phyloP scores from a whole-genome alignment of 495 filamentous ascomycete species.

The Penicillium desertorum region DNA sequence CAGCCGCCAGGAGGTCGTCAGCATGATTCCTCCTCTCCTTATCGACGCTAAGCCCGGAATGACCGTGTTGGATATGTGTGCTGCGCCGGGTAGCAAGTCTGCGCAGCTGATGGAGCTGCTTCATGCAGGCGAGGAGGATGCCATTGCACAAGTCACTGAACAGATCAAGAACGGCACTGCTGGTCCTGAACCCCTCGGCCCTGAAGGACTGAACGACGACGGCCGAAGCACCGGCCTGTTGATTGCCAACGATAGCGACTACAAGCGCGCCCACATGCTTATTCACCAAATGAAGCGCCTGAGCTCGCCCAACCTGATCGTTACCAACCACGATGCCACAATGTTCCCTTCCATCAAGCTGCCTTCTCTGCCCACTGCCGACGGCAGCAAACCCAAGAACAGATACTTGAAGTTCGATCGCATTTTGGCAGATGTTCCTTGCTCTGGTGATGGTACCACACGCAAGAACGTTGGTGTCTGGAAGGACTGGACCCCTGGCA shows the following conservation, averaged over 20 bases:
- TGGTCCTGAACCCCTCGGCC: slow-evolving; percentile 47
- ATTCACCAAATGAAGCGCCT: slow-evolving; percentile 96
- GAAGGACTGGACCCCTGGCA: slow-evolving; percentile 88
- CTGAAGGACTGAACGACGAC: slow-evolving; percentile 65
- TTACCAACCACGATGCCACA: slow-evolving; percentile 97
- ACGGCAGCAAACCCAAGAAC: slow-evolving; percentile 54
- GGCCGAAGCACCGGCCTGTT: slow-evolving; percentile 87
- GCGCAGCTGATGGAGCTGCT: slow-evolving; percentile 94
- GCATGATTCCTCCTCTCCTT: slow-evolving; percentile 96
- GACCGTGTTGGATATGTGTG: slow-evolving; percentile 91
- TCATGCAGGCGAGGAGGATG: slow-evolving; percentile 83
- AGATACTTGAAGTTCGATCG: slow-evolving; percentile 94
- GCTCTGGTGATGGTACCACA: slow-evolving; percentile 89
- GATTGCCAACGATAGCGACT: slow-evolving; percentile 93
- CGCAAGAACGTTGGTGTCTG: slow-evolving; percentile 91
- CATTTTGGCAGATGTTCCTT: slow-evolving; percentile 94
- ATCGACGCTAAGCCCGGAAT: slow-evolving; percentile 90
- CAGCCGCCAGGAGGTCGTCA: slow-evolving; percentile 92
- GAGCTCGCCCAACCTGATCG: slow-evolving; percentile 93
- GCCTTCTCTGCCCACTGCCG: slow-evolving; percentile 47
- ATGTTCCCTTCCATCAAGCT: slow-evolving; percentile 90
- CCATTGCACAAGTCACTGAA: slow-evolving; percentile 60
- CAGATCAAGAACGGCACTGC: slow-evolving; percentile 51
- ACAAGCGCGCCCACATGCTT: slow-evolving; percentile 92
- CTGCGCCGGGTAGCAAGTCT: slow-evolving; percentile 94